These are phyloP conservation scores for Diaporthe sp. DNA, from an alignment of 2,329 filamentous ascomycete species.

Conservation along the genomic window DNA sequence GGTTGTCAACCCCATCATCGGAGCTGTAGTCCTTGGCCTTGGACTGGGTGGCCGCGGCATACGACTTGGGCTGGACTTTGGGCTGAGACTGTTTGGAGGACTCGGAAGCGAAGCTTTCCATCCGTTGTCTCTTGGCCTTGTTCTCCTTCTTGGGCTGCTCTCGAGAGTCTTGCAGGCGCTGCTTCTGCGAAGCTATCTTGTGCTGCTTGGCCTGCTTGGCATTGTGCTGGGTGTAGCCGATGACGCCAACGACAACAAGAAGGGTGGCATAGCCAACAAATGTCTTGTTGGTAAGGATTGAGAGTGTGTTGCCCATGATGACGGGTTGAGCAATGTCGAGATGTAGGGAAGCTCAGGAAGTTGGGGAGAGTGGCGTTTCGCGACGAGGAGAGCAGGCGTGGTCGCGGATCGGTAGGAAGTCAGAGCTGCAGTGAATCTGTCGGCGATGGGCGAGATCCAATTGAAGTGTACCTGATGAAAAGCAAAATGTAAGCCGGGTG, in stretches of 20 bases:
- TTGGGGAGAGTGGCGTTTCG: neutral
- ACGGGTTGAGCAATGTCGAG: slow-evolving; percentile 5
- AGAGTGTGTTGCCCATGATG: slow-evolving; percentile 54
- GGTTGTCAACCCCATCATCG: slow-evolving; percentile 76
- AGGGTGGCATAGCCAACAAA: slow-evolving; percentile 52
- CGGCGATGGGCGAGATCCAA: slow-evolving; percentile 10
- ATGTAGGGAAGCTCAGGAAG: slow-evolving; percentile 1
- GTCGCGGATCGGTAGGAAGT: neutral
- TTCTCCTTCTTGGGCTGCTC: slow-evolving; percentile 54
- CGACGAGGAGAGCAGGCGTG: slow-evolving; percentile 6
- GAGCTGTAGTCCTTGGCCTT: slow-evolving; percentile 58
- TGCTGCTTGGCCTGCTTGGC: slow-evolving; percentile 46
- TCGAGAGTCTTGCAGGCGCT: slow-evolving; percentile 49
- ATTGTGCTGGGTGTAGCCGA: slow-evolving; percentile 44
- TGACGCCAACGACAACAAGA: slow-evolving; percentile 45
- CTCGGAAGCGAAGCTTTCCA: slow-evolving; percentile 55
- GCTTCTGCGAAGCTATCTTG: slow-evolving; percentile 46
- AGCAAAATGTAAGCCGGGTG: slow-evolving; percentile 10
- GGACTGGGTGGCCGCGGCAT: slow-evolving; percentile 49
- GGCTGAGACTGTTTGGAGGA: slow-evolving; percentile 50
- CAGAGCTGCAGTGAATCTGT: slow-evolving; percentile 13
- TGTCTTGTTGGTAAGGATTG: slow-evolving; percentile 46
- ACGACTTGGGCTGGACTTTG: slow-evolving; percentile 51
- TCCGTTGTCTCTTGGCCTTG: slow-evolving; percentile 57
- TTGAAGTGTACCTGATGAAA: neutral